Base-by-base conservation (phyloP, 2,329 filamentous ascomycete genomes). In the Curvularia eragrostidis region DNA sequence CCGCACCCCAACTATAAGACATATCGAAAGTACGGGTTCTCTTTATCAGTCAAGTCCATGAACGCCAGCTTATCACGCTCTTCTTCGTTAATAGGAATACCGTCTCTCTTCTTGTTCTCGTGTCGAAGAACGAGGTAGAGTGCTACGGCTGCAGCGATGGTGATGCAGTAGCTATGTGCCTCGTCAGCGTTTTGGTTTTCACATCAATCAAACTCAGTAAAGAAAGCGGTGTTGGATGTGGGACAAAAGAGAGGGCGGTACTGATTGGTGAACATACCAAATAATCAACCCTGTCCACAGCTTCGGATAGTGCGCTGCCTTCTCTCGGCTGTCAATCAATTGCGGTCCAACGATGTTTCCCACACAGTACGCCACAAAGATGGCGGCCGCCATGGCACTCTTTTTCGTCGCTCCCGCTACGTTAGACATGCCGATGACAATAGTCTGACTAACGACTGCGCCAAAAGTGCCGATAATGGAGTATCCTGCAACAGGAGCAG, bases 381-480 rank as follows among this genome's bases (percentile, higher is more conserved):
- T 88, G 0, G 87, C 87, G 0, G 87, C 87, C 0, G 89, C 88
- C 82, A 90, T 91, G 67, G 89, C 87, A 62, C 87, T 89, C 80
- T 92, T 92, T 78, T 93, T 93, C 0, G 89, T 92, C 23, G 89
- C 84, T 15, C 90, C 90, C 0, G 89, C 89, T 0, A 92, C 88
- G 63, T 93, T 93, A 10, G 85, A 84, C 81, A 85, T 85, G 0
- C 83, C 84, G 2, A 86, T 69, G 0, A 80, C 81, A 41, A 87
- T 85, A 2, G 83, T 82, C n/a, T 85, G 78, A 42, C 85, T 88
- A 0, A 90, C 89, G 0, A 90, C 88, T 0, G 85, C 87, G 0
- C 89, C 89, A 62, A 91, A 92, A 63, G 88, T 90, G 0, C 89
- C 89, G 1, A 88, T 89, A 34, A 93, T 83, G 0, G 87, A 86